Evolutionary conservation across 805 yeast genomes (phyloP), one percentile per base, ranked within the genome.

Genomic region (Phaffomyces antillensis): DNA sequence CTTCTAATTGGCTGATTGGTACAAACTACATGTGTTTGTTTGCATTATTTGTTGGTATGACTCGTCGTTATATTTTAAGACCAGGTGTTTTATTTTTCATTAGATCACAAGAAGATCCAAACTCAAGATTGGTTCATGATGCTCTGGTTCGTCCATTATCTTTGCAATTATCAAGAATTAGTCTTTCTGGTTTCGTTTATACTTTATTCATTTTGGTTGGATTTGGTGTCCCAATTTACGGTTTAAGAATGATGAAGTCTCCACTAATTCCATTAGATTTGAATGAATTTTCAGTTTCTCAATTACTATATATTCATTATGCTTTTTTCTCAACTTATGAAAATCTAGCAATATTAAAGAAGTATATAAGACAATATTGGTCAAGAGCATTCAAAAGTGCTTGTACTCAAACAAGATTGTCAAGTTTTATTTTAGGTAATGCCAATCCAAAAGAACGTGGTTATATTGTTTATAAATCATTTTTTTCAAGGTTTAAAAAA

Each of bases 91-190:
- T 93, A 39, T 93, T 80, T 62, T 93, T 93, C 66, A 85, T 93
- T 48, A 76, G 96, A 54, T 88, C 96, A 20, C 96, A 96, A 5
- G 96, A 89, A 54, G 97, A 93, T 60, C 96, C 96, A 35, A 84
- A 86, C 54, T 81, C 88, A 39, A 79, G 91, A 52, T 76, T 93
- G 12, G 74, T 91, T 36, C 91, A 88, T 52, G 96, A 90, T 59
- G 93, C 96, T 1, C 64, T 93, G 43, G 83, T 85, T 46, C 79
- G 85, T 52, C 86, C 96, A 1, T 74, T 91, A 55, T 51, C 64
- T 9, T 67, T 83, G 39, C 97, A 93, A 60, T 50, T 90, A 20
- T 78, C 83, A 26, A 72, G 96, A 50, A 81, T 90, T 28, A 71
- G 72, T 3, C 63, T 87, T 25, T 84, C 95, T 26, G 91, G 81